These are phyloP conservation scores for Myriosclerotinia scirpicola DNA, from an alignment of 2,329 filamentous ascomycete species.

Conservation along the genomic window DNA sequence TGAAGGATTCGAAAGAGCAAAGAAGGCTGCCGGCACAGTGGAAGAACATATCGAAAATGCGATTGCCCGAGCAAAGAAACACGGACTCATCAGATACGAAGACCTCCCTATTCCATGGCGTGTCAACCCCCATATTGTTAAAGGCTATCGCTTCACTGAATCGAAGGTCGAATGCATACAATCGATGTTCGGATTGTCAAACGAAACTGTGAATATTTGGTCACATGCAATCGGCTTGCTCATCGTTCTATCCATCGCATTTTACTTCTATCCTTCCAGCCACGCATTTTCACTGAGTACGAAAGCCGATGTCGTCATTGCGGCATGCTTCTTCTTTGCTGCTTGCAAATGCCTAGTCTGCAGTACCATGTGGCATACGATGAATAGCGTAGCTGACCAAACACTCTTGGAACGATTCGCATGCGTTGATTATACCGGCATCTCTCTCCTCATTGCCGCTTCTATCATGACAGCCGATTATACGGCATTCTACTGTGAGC, in stretches of 20 bases:
- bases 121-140: conserved; percentile 89
- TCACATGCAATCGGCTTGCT: conserved; percentile 88
- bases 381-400: conserved; percentile 93
- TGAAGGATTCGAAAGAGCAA: conserved; percentile 79
- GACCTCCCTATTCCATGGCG: conserved; percentile 91
- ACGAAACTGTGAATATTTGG: conserved; percentile 98
- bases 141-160: conserved; percentile 90
- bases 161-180: conserved; percentile 85
- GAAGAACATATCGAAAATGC: conserved; percentile 84
- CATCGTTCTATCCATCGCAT: conserved; percentile 81
- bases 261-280: conserved; percentile 92
- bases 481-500: conserved; percentile 98
- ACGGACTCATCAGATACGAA: conserved; percentile 83
- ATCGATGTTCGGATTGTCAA: conserved; percentile 81
- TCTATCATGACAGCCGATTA: conserved; percentile 99
- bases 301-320: conserved; percentile 85
- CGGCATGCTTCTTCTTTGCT: conserved; percentile 92
- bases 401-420: conserved; percentile 90
- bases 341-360: conserved; percentile 93
- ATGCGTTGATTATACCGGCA: conserved; percentile 97
- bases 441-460: conserved; percentile 89
- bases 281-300: conserved; percentile 84
- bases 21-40: conserved; percentile 75
- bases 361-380: conserved; percentile 97
- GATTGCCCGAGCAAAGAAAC: conserved; percentile 70